Evolutionary conservation across 2,329 filamentous ascomycete genomes (phyloP), one percentile per base, ranked within the genome.

Genomic region (Neofusicoccum ribis): DNA sequence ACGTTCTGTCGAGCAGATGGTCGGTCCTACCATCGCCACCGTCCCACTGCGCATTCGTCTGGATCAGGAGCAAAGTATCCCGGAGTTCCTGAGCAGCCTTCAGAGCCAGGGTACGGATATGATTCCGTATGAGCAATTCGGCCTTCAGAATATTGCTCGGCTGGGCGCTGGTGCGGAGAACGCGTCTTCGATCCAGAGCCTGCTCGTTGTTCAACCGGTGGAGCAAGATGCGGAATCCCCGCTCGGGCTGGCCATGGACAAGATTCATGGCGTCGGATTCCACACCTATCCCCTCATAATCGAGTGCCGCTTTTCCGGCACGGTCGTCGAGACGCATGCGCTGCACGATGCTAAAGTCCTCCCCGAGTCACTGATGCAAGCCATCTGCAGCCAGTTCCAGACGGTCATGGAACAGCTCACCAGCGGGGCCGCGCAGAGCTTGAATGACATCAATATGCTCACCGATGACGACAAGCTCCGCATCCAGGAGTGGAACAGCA

Each of bases 121-220:
- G 46, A 34, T 41, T 5, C 47, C 70, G 8, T 69, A 70, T 56
- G 67, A 74, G 64, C 74, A 76, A 20, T 67, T 70, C 49, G 74
- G 74, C 15, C 66, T 72, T 65, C 73, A 75, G 60, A 68, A 72
- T 34, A 74, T 76, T 34, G 65, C 69, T 9, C 70, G 69, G 51
- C 66, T 72, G 11, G 85, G 82, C 70, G 76, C 78, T 1, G 83
- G 85, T 65, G 81, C 82, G 5, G 76, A 82, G 5, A 78, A 84
- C 65, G 84, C 84, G 0, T 85, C 83, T 67, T 82, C 85, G 67
- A 75, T 85, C 43, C 78, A 79, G 1, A 84, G 81, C 0, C 81
- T 83, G 15, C n/a, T 83, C 8, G 50, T 54, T 20, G 23, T 54
- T n/a, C 50, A 78, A 76, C n/a, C 37, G 17, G 50, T n/a, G 36